A percentile compares a stretch with the other conserved stretches of the same genome.
phyloP scores from a whole-genome alignment of 2,329 filamentous ascomycete species.

The Exutisphaerella laricina region DNA sequence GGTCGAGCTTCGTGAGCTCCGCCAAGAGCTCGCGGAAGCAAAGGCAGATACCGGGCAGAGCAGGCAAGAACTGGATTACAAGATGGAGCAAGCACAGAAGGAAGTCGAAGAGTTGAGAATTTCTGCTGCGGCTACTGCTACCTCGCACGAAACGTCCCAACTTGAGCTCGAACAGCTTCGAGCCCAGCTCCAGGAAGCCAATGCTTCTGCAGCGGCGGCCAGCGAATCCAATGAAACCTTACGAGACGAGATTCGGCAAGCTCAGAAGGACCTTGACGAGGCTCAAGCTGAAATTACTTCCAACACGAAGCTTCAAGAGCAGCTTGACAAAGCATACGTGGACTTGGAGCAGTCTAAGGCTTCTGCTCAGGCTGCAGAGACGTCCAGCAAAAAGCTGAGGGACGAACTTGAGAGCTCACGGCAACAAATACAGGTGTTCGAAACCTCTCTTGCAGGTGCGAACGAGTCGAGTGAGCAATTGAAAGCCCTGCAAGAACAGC shows the following conservation, averaged over 20 bases:
- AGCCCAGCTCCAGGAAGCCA: background rate
- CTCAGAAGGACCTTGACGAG: background rate
- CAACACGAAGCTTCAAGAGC: background rate
- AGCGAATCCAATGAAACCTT: background rate
- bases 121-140: background rate
- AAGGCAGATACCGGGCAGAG: background rate
- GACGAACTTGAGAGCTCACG: conserved; percentile 2
- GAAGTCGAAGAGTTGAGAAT: background rate
- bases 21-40: background rate
- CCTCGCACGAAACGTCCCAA: background rate
- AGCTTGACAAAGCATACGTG: conserved; percentile 1
- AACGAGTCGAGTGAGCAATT: background rate
- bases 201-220: background rate
- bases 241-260: background rate
- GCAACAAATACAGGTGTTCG: background rate
- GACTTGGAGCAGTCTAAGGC: background rate
- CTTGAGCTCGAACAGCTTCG: background rate
- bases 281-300: background rate
- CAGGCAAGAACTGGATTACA: conserved; percentile 2
- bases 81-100: background rate
- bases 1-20: conserved; percentile 1
- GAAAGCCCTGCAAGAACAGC: background rate
- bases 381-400: background rate
- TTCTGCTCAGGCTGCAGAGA: background rate
- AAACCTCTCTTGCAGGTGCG: conserved; percentile 1